A percentile compares a stretch with the other conserved stretches of the same genome.
phyloP scores from a whole-genome alignment of 306 rosid species.

The Hippophae tibetana region DNA sequence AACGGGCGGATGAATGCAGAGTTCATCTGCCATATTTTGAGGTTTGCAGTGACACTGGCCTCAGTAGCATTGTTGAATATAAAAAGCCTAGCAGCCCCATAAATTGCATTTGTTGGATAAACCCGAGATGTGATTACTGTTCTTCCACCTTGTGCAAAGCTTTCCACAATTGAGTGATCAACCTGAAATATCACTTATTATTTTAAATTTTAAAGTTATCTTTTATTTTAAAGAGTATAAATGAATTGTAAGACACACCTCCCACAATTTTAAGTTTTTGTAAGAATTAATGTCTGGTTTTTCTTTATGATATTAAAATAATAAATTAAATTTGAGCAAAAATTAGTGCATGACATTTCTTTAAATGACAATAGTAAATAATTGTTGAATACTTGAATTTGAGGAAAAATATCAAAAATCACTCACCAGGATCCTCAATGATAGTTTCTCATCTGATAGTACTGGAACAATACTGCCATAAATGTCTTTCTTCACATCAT shows the following conservation, averaged over 20 bases:
- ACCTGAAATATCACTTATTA: slow-evolving; percentile 30
- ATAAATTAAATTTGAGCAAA: too few relatives aligned
- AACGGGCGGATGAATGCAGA: slow-evolving; percentile 85
- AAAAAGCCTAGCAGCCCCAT: slow-evolving; percentile 67
- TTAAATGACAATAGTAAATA: too few relatives aligned
- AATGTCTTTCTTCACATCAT: slow-evolving; percentile 46
- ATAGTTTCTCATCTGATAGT: slow-evolving; percentile 55
- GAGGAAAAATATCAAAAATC: neutral
- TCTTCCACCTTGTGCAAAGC: slow-evolving; percentile 93
- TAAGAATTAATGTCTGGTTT: too few relatives aligned
- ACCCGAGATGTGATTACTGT: slow-evolving; percentile 59
- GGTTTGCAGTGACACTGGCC: slow-evolving; percentile 50
- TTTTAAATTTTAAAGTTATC: neutral
- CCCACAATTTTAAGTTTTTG: too few relatives aligned
- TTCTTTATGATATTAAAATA: too few relatives aligned
- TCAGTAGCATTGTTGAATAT: slow-evolving; percentile 84
- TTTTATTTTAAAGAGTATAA: neutral
- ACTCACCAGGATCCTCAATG: slow-evolving; percentile 62
- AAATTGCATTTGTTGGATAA: slow-evolving; percentile 86
- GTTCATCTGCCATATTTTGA: slow-evolving; percentile 85
- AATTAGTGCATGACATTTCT: too few relatives aligned
- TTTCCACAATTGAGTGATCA: slow-evolving; percentile 85
- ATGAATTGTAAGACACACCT: too few relatives aligned
- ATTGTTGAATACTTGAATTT: neutral
- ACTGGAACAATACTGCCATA: slow-evolving; percentile 68